Conservation (phyloP, 345 rosid species). For the Ceriops zippeliana region DNA sequence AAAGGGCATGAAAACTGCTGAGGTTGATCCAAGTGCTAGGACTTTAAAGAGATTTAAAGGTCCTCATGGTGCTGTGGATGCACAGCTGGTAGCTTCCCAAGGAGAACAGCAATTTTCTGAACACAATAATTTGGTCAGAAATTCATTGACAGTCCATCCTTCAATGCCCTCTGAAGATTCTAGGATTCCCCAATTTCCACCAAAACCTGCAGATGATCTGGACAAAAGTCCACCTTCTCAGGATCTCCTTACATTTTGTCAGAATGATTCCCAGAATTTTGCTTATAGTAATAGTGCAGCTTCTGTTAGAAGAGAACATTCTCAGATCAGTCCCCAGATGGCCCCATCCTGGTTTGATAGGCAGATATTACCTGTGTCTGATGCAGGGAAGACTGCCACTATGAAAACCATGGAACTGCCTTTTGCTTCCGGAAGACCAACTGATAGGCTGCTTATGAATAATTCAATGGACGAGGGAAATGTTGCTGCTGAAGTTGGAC, state of each 20-base stretch:
- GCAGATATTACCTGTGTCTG: slow-evolving; percentile 45
- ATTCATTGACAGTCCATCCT: slow-evolving; percentile 23
- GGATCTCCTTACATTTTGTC: slow-evolving; percentile 33
- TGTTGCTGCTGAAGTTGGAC: slow-evolving; percentile 33
- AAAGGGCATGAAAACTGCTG: slow-evolving; percentile 52
- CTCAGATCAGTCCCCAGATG: slow-evolving; percentile 64
- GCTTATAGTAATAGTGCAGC: slow-evolving; percentile 31
- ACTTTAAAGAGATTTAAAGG: slow-evolving; percentile 49
- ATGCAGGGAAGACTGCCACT: slow-evolving; percentile 34
- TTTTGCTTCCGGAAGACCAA: slow-evolving; percentile 36
- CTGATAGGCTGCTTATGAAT: slow-evolving; percentile 38
- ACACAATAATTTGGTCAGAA: slow-evolving; percentile 32
- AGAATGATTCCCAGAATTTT: slow-evolving; percentile 34
- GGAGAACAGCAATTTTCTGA: slow-evolving; percentile 42
- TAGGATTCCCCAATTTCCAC: slow-evolving; percentile 31
- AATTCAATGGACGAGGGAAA: slow-evolving; percentile 33
- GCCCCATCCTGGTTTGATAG: slow-evolving; percentile 82
- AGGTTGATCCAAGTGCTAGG: slow-evolving; percentile 43
- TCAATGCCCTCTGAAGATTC: slow-evolving; percentile 35
- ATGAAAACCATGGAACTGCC: slow-evolving; percentile 45
- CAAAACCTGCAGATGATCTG: slow-evolving; percentile 24
- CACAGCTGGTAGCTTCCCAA: slow-evolving; percentile 34
- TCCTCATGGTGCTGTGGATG: slow-evolving; percentile 36
- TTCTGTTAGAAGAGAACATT: slow-evolving; percentile 42
- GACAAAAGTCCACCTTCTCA: slow-evolving; percentile 31